phyloP scores from a whole-genome alignment of 1,284 basidiomycete species.

The Dichomitus squalens region DNA sequence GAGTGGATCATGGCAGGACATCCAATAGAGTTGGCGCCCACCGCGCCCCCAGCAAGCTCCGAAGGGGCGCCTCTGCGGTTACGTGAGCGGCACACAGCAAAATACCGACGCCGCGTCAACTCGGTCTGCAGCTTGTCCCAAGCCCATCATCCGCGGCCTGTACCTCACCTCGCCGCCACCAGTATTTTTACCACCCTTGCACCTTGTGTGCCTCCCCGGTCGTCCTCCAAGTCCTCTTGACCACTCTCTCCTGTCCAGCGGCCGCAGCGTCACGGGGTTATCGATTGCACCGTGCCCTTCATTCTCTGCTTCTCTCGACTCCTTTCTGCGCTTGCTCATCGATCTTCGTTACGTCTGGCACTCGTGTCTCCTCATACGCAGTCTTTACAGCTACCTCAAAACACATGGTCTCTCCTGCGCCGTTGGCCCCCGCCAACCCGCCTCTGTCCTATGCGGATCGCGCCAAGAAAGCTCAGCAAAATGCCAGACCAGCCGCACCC shows the following conservation, averaged over 20 bases:
- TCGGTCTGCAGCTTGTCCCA: constrained; percentile 18
- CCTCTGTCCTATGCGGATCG: constrained; percentile 62
- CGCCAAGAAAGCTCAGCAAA: constrained; percentile 46
- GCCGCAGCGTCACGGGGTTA: constrained; percentile 5
- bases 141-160: constrained; percentile 19
- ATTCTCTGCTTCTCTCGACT: constrained; percentile 1
- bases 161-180: constrained; percentile 14
- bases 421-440: constrained; percentile 33
- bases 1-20: neutral
- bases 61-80: constrained; percentile 14
- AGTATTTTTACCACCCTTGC: constrained; percentile 20
- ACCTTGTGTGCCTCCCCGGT: constrained; percentile 18
- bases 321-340: constrained; percentile 4
- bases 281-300: constrained; percentile 16
- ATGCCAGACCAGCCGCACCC: constrained; percentile 12
- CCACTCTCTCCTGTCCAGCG: neutral
- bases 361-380: neutral
- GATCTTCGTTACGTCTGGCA: neutral
- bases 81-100: constrained; percentile 25
- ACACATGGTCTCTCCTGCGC: constrained; percentile 42
- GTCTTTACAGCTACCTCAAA: constrained; percentile 7
- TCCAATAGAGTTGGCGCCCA: neutral
- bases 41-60: no score
- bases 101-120: constrained; percentile 16
- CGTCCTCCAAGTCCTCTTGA: neutral